Percentiles rank a stretch among this genome's conserved stretches.
Conservation (phyloP, 140 eudicot genomes). For the Anethum foeniculum region DNA sequence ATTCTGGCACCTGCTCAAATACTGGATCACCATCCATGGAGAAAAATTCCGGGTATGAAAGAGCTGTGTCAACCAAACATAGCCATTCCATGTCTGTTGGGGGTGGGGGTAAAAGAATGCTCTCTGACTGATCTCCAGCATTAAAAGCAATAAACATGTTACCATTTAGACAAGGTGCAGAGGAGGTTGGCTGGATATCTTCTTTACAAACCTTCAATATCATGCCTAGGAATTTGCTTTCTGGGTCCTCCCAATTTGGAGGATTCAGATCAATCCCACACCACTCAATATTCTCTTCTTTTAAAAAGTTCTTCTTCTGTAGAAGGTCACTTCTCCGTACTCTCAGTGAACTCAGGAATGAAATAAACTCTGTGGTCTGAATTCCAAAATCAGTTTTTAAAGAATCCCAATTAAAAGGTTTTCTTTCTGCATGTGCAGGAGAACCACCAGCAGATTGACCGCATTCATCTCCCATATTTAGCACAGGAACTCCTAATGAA, state of each 20-base stretch:
- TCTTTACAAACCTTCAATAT: conserved; percentile 33
- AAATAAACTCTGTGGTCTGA: conserved; percentile 58
- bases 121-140: conserved; percentile 40
- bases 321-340: conserved; percentile 66
- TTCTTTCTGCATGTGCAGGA: conserved; percentile 37
- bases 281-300: conserved; percentile 72
- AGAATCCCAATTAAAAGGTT: conserved; percentile 64
- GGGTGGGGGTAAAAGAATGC: conserved; percentile 40
- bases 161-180: conserved; percentile 15
- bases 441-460: conserved; percentile 74
- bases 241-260: conserved; percentile 84
- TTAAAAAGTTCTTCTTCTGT: conserved; percentile 48
- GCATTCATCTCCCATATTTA: conserved; percentile 96
- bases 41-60: conserved; percentile 73
- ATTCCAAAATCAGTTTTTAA: conserved; percentile 52
- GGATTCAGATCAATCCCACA: conserved; percentile 41
- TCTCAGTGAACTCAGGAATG: conserved; percentile 57
- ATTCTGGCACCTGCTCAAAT: conserved; percentile 41
- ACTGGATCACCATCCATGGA: conserved; percentile 42
- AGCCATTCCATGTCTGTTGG: conserved; percentile 51
- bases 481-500: conserved; percentile 85
- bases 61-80: conserved; percentile 73
- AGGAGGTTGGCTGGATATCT: conserved; percentile 9
- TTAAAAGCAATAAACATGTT: conserved; percentile 67
- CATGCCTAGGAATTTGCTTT: conserved; percentile 62